A percentile compares a stretch with the other conserved stretches of the same genome.
phyloP scores from a whole-genome alignment of 257 asterid species.

The Fraxinus cuspidata region DNA sequence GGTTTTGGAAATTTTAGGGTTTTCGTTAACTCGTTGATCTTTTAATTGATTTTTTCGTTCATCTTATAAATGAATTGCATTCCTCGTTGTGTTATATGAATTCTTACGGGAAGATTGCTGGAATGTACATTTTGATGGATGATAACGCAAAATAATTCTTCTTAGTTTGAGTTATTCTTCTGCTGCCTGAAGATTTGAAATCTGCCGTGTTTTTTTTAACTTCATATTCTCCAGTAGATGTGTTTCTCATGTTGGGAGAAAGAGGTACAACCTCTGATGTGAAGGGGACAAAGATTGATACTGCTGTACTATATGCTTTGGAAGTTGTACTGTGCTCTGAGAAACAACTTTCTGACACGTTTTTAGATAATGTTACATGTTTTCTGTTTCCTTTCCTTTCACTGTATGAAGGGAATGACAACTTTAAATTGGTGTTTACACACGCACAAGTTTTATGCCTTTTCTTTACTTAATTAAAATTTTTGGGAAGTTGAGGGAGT shows the following conservation, averaged over 20 bases:
- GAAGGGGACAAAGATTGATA: slow-evolving; percentile 5
- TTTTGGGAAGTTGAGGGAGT: not conserved
- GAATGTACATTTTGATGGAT: slow-evolving; percentile 31
- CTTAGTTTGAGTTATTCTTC: slow-evolving; percentile 23
- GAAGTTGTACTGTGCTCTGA: slow-evolving; percentile 17
- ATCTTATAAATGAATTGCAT: slow-evolving; percentile 4
- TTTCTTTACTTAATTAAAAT: not conserved
- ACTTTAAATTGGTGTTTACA: not conserved
- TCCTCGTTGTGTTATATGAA: slow-evolving; percentile 12
- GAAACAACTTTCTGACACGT: slow-evolving; percentile 9
- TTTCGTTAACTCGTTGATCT: slow-evolving; percentile 12
- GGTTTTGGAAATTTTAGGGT: not conserved
- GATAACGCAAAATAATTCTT: slow-evolving; percentile 29
- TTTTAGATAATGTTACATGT: not conserved
- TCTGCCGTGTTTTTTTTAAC: slow-evolving; percentile 1
- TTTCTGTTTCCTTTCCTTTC: not conserved
- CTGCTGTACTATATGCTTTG: slow-evolving; percentile 10
- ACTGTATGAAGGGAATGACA: not conserved
- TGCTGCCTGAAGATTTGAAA: slow-evolving; percentile 18
- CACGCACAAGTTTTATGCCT: not conserved
- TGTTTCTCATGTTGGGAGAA: slow-evolving; percentile 16
- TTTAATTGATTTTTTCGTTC: slow-evolving; percentile 14
- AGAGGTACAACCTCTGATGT: slow-evolving; percentile 12
- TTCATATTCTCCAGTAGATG: not conserved
- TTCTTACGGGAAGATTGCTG: slow-evolving; percentile 7